A percentile compares a stretch with the other conserved stretches of the same genome.
These are phyloP conservation scores for Mucor piriformis DNA, from an alignment of 371 early-diverging fungal genomes.

Conservation along the genomic window DNA sequence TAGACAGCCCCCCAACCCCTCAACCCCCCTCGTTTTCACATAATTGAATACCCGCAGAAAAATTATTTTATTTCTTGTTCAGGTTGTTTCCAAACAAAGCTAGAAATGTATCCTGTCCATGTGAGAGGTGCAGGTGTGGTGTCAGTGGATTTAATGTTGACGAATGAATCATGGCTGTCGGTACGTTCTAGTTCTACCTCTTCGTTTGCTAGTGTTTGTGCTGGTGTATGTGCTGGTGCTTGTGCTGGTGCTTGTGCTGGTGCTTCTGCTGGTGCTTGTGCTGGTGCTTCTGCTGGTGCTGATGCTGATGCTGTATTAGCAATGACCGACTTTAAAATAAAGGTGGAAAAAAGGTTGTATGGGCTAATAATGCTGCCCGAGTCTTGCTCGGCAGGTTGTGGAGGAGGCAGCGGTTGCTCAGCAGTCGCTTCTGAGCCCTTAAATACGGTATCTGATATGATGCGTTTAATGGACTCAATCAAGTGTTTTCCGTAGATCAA, in stretches of 20 bases:
- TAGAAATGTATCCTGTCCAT: slow-evolving; percentile 23
- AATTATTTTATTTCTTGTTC: slow-evolving; percentile 10
- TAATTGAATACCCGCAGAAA: too few species aligned
- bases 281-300: slow-evolving; percentile 9
- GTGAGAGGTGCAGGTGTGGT: slow-evolving; percentile 3
- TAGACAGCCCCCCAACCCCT: too few species aligned
- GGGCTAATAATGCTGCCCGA: slow-evolving; percentile 21
- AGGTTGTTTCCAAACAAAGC: slow-evolving; percentile 23
- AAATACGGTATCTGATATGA: slow-evolving; percentile 20
- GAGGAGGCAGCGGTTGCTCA: not conserved
- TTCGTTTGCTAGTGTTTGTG: too few species aligned
- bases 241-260: not conserved
- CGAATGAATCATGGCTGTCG: slow-evolving; percentile 34
- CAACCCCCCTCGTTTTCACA: too few species aligned
- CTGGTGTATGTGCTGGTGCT: not conserved
- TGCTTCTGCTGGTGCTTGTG: not conserved
- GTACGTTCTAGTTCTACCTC: slow-evolving; percentile 18
- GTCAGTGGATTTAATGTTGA: slow-evolving; percentile 16
- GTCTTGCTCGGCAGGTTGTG: not conserved
- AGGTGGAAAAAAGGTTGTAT: slow-evolving; percentile 30
- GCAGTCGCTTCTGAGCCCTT: slow-evolving; percentile 17
- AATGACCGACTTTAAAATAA: slow-evolving; percentile 10
- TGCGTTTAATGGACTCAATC: slow-evolving; percentile 17
- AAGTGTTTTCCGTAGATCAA: slow-evolving; percentile 25
- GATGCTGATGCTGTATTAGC: slow-evolving; percentile 9